A percentile compares a stretch with the other conserved stretches of the same genome.
Conservation (phyloP, 495 filamentous ascomycete genomes). For the Xylaria bambusicola region DNA sequence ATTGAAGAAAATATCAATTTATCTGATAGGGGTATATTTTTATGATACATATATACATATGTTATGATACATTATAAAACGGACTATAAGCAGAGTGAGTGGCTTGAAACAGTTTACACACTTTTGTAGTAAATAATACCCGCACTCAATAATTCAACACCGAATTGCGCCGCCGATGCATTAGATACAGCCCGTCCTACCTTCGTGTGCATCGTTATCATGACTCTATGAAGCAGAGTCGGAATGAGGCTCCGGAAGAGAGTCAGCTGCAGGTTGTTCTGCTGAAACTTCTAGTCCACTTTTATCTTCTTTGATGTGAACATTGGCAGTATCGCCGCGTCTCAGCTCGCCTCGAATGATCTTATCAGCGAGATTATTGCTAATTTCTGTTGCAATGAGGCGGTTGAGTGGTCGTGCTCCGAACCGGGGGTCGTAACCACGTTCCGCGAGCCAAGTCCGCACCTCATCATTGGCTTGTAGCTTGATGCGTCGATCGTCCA, state of each 20-base stretch:
- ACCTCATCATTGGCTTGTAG: slow-evolving; percentile 70
- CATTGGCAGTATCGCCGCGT: slow-evolving; percentile 68
- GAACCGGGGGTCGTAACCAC: slow-evolving; percentile 87
- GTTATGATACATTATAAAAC: no score
- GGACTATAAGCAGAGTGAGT: no score
- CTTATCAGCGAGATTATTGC: slow-evolving; percentile 83
- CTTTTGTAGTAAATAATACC: no score
- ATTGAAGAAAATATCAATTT: no score
- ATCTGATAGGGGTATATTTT: no score
- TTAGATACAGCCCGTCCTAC: background rate
- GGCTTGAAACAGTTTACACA: no score
- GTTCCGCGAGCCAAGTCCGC: slow-evolving; percentile 81
- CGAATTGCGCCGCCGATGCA: slow-evolving; percentile 1
- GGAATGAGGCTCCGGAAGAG: background rate
- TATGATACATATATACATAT: no score
- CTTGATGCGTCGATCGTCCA: slow-evolving; percentile 82
- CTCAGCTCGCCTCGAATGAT: slow-evolving; percentile 86
- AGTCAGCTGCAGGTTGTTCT: slow-evolving; percentile 1
- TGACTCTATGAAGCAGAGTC: background rate
- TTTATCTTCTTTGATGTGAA: slow-evolving; percentile 61
- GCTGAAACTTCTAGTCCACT: slow-evolving; percentile 49
- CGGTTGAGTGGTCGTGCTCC: slow-evolving; percentile 93
- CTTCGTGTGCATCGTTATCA: background rate
- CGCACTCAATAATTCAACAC: no score
- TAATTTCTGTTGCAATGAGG: slow-evolving; percentile 83